Percentiles rank a stretch among this genome's conserved stretches.
Evolutionary conservation across 495 filamentous ascomycete species (phyloP).

Genomic region (Astrocystis sublimbata): DNA sequence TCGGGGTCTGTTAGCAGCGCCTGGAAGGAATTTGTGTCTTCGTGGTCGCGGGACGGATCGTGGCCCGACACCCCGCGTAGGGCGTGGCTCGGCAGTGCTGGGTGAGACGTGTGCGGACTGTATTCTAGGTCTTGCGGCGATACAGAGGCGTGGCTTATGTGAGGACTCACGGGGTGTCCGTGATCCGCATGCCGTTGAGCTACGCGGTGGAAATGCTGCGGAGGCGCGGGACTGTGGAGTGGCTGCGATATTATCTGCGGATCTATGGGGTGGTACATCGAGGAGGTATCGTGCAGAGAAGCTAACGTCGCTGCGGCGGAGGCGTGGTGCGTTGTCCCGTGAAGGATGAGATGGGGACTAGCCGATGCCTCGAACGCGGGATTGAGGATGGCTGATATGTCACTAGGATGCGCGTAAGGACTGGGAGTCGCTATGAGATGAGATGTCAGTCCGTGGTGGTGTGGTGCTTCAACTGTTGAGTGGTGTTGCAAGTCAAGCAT

Average conservation of each 20-base stretch:
- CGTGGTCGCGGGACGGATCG: constrained; percentile 25
- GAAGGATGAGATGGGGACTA: constrained; percentile 28
- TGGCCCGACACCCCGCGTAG: constrained; percentile 17
- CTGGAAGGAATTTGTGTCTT: constrained; percentile 43
- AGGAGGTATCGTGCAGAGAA: constrained; percentile 27
- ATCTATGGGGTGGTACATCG: constrained; percentile 50
- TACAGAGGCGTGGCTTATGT: constrained; percentile 23
- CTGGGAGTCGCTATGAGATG: constrained; percentile 31
- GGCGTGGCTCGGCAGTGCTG: neutral
- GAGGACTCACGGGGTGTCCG: constrained; percentile 12
- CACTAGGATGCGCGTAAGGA: constrained; percentile 38
- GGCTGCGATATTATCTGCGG: constrained; percentile 52
- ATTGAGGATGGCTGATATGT: constrained; percentile 37
- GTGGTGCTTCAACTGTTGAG: constrained; percentile 4
- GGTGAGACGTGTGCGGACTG: constrained; percentile 21
- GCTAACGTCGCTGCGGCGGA: constrained; percentile 26
- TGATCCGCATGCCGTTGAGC: constrained; percentile 22
- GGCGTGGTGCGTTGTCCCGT: constrained; percentile 33
- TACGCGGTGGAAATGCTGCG: constrained; percentile 20
- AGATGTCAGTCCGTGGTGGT: constrained; percentile 26
- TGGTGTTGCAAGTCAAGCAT: constrained; percentile 27
- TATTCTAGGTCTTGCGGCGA: constrained; percentile 20
- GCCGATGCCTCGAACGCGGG: constrained; percentile 27
- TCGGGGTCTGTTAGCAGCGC: constrained; percentile 41
- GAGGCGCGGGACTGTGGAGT: constrained; percentile 27